A percentile compares a stretch with the other conserved stretches of the same genome.
Evolutionary conservation across 305 asterid species (phyloP).

Genomic region (Vinca major): DNA sequence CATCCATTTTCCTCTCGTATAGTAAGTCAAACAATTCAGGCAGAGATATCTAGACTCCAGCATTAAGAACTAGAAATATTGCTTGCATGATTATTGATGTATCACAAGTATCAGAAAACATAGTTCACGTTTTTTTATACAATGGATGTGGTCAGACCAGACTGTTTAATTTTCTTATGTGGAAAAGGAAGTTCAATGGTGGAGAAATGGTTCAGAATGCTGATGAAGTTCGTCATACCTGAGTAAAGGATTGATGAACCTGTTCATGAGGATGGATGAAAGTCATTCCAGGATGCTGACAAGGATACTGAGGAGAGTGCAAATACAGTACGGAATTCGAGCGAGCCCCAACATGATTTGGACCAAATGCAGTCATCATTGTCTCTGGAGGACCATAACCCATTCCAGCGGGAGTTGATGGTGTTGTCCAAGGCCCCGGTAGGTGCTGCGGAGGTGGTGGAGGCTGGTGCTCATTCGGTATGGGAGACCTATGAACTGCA

Average conservation of each 20-base stretch:
- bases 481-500: slow-evolving; percentile 51
- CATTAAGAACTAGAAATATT: neutral
- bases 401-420: slow-evolving; percentile 62
- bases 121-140: neutral
- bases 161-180: neutral
- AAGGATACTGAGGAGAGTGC: slow-evolving; percentile 72
- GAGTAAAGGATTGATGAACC: slow-evolving; percentile 67
- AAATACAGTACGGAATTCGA: slow-evolving; percentile 55
- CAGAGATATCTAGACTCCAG: neutral
- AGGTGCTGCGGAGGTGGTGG: slow-evolving; percentile 69
- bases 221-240: slow-evolving; percentile 38
- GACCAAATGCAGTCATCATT: slow-evolving; percentile 63
- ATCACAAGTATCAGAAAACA: neutral
- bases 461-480: slow-evolving; percentile 66
- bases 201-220: neutral
- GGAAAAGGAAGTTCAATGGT: neutral
- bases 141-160: neutral
- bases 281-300: slow-evolving; percentile 74
- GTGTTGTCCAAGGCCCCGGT: slow-evolving; percentile 64
- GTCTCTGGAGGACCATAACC: slow-evolving; percentile 73
- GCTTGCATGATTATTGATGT: neutral
- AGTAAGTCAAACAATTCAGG: neutral
- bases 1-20: neutral
- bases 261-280: slow-evolving; percentile 65
- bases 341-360: slow-evolving; percentile 56